Percentiles rank a stretch among this genome's conserved stretches.
These are phyloP conservation scores for Solanum hybrid DNA, from an alignment of 305 asterid genomes.

Conservation along the genomic window DNA sequence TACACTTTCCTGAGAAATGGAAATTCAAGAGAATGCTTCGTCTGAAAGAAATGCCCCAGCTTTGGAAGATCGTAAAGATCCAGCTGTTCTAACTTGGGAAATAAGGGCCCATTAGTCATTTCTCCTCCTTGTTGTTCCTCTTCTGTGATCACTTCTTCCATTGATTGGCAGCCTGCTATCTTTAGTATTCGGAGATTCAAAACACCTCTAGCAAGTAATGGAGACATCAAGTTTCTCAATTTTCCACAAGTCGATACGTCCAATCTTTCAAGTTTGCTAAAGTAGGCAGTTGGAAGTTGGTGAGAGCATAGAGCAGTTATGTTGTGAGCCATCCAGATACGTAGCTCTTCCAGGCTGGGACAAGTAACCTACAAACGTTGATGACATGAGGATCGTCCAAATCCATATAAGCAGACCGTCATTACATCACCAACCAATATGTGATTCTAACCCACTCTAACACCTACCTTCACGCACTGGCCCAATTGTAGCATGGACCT, in stretches of 20 bases:
- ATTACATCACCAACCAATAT: background rate
- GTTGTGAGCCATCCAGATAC: background rate
- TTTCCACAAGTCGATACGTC: background rate
- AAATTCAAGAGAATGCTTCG: background rate
- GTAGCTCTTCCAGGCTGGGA: background rate
- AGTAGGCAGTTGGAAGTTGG: background rate
- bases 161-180: background rate
- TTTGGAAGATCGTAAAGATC: background rate
- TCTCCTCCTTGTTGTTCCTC: background rate
- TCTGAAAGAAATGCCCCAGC: background rate
- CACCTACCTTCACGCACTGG: background rate
- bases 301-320: background rate
- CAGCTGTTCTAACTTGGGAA: background rate
- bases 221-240: background rate
- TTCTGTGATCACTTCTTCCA: conserved; percentile 3
- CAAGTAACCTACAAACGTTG: background rate
- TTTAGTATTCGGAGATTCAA: background rate
- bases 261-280: background rate
- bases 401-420: background rate
- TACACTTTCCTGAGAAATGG: background rate
- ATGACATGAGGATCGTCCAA: background rate
- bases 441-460: background rate
- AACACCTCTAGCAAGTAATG: background rate
- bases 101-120: background rate
- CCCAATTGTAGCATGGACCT: background rate